Conservation (phyloP, 495 filamentous ascomycete species). For the Platismatia glauca region DNA sequence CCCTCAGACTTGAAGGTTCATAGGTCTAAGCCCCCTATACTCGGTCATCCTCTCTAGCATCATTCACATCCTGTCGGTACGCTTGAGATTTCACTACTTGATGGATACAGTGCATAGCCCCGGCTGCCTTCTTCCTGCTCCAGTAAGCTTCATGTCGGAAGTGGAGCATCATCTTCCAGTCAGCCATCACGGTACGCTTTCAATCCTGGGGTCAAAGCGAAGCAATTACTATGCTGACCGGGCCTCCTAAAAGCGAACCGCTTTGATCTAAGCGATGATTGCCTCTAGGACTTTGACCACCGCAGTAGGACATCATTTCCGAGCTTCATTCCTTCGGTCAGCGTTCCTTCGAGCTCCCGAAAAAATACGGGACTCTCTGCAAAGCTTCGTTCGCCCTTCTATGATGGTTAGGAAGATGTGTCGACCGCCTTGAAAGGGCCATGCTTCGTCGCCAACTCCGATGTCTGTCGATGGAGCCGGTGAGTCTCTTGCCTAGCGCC, state of each 20-base stretch:
- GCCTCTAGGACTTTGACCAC: background rate
- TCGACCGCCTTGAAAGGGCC: constrained; percentile 3
- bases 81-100: background rate
- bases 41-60: background rate
- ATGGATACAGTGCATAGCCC: background rate
- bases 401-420: background rate
- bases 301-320: background rate
- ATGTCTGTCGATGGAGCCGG: background rate
- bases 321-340: background rate
- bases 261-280: background rate
- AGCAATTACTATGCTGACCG: background rate
- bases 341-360: background rate
- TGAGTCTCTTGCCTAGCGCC: background rate
- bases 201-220: background rate
- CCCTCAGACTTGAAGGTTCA: background rate
- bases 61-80: background rate
- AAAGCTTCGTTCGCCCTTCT: constrained; percentile 1
- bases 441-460: constrained; percentile 5
- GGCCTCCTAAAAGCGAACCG: background rate
- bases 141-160: background rate
- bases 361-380: background rate
- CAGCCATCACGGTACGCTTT: background rate
- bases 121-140: background rate
- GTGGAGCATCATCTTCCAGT: background rate
- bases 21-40: background rate